These are phyloP conservation scores for Amanita phalloides DNA, from an alignment of 768 basidiomycete species.

Conservation along the genomic window DNA sequence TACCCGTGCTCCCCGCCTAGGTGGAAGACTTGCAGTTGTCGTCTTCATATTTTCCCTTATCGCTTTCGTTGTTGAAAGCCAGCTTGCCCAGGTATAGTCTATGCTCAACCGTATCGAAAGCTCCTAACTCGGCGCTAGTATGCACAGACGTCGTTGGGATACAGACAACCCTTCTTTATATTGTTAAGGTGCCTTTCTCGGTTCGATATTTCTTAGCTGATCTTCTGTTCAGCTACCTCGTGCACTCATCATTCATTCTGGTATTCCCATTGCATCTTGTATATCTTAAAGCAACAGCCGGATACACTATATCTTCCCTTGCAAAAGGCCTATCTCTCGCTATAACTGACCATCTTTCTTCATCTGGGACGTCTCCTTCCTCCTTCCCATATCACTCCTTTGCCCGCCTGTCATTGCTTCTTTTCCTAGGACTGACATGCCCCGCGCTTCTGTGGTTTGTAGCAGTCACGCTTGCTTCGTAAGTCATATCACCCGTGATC, in stretches of 20 bases:
- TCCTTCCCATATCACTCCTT: constrained; percentile 27
- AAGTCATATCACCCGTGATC: constrained; percentile 21
- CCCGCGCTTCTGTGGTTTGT: constrained; percentile 71
- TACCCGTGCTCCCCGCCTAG: constrained; percentile 23
- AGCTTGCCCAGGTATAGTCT: constrained; percentile 57
- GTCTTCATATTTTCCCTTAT: constrained; percentile 52
- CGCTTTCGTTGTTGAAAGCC: constrained; percentile 69
- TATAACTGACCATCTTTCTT: constrained; percentile 35
- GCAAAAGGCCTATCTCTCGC: constrained; percentile 40
- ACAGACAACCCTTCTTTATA: constrained; percentile 81
- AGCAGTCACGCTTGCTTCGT: constrained; percentile 64
- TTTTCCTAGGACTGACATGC: constrained; percentile 49
- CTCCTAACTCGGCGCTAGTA: constrained; percentile 35
- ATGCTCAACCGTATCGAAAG: neutral
- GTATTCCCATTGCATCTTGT: constrained; percentile 78
- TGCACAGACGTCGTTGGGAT: constrained; percentile 67
- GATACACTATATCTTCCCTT: constrained; percentile 36
- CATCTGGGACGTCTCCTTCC: constrained; percentile 19
- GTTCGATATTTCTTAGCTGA: neutral
- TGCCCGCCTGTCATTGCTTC: constrained; percentile 22
- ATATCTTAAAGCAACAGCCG: constrained; percentile 43
- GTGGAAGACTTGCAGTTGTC: constrained; percentile 36
- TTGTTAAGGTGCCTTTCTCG: constrained; percentile 40
- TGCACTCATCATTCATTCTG: constrained; percentile 71
- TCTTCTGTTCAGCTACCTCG: constrained; percentile 54